Percentiles rank a stretch among this genome's conserved stretches.
Evolutionary conservation across 768 basidiomycete species (phyloP).

Genomic region (Tulasnella sp.): DNA sequence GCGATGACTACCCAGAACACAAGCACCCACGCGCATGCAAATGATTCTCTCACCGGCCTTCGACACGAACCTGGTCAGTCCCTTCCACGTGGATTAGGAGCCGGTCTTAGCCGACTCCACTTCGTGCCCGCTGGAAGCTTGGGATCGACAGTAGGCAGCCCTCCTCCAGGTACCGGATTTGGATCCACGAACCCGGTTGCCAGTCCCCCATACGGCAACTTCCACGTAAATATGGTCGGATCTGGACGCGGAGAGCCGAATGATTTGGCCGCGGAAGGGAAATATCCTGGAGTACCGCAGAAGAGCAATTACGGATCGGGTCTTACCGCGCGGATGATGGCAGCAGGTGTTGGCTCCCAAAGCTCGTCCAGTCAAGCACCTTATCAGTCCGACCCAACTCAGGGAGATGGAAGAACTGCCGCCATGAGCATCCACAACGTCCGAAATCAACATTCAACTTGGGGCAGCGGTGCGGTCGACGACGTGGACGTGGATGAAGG

Average conservation of each 20-base stretch:
- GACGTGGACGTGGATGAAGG: slow-evolving; percentile 32
- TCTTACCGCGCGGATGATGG: slow-evolving; percentile 28
- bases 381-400: background rate
- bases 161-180: slow-evolving; percentile 22
- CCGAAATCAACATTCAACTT: slow-evolving; percentile 16
- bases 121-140: slow-evolving; percentile 34
- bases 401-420: background rate
- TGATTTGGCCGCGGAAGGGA: background rate
- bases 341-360: background rate
- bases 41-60: slow-evolving; percentile 29
- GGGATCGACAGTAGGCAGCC: slow-evolving; percentile 30
- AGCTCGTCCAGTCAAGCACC: background rate
- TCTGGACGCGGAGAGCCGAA: background rate
- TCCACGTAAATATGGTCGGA: background rate
- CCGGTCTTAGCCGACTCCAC: slow-evolving; percentile 88
- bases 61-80: slow-evolving; percentile 88
- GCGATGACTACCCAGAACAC: slow-evolving; percentile 40
- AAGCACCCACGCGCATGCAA: slow-evolving; percentile 33
- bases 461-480: slow-evolving; percentile 18
- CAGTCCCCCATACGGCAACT: slow-evolving; percentile 18
- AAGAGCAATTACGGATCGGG: slow-evolving; percentile 27
- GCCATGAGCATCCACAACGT: background rate
- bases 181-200: slow-evolving; percentile 6
- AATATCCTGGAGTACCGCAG: background rate
- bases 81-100: slow-evolving; percentile 89